Evolutionary conservation across 2,329 filamentous ascomycete genomes (phyloP), one percentile per base, ranked within the genome.

Genomic region (Aspergillus aculeatinus): DNA sequence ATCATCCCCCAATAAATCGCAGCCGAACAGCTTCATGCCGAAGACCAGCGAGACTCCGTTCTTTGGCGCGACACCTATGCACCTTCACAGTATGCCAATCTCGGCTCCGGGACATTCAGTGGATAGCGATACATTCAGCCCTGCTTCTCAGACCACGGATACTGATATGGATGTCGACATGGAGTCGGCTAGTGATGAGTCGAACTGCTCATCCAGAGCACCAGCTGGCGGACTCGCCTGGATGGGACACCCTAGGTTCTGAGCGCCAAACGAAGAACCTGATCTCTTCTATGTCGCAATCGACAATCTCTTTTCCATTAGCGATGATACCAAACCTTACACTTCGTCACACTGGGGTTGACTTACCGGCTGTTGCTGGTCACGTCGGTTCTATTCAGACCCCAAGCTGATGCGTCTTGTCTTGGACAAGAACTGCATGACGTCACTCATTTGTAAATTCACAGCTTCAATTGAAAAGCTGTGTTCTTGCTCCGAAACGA

Each of bases 111-210:
- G 48, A 19, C 63, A 65, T 31, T 60, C 65, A 25, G 66, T 59
- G 49, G 60, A 48, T 31, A 67, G 66, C 56, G 66, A 67, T 44
- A 66, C 68, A 14, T 67, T 59, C 35, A 74, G 66, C 29, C 61
- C 69, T 16, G 59, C 62, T 11, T 65, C 65, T 25, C 63, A 63
- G 47, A 56, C 55, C 4, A 62, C 65, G 51, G 59, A 66, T 27
- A 60, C 62, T 39, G 71, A 76, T 39, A 67, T 72, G 63, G 68
- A 74, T 51, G 64, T 73, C 66, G 67, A 72, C 29, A 70, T 74
- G 67, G 70, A 76, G 42, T 67, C 67, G 35, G 67, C 64, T 35
- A 66, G 63, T 27, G 62, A 71, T 49, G 54, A 66, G 48, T 63
- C 69, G 16, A 52, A 57, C 25, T 49, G 62, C 19, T 48, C 54